phyloP scores from a whole-genome alignment of 768 basidiomycete genomes.

The Jaapia argillacea region DNA sequence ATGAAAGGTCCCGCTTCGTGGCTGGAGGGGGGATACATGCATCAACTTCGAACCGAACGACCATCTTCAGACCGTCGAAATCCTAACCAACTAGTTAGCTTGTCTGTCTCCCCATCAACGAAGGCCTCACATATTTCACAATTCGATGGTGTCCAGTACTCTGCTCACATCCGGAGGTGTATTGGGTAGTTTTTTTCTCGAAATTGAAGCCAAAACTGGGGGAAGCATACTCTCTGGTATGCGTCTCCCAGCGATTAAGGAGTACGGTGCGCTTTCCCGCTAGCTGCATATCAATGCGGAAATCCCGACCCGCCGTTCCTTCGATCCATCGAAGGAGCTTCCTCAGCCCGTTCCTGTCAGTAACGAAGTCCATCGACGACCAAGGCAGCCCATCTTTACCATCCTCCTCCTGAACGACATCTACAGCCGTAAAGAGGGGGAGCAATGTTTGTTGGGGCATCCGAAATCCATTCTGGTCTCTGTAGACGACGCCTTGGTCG shows the following conservation, averaged over 20 bases:
- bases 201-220: constrained; percentile 47
- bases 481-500: constrained; percentile 38
- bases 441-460: constrained; percentile 29
- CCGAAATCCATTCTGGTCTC: constrained; percentile 50
- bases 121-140: constrained; percentile 43
- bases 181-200: constrained; percentile 42
- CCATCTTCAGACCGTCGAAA: constrained; percentile 12
- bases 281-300: constrained; percentile 63
- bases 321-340: constrained; percentile 53
- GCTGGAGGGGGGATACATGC: constrained; percentile 10
- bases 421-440: constrained; percentile 53
- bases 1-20: not conserved
- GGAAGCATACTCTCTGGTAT: constrained; percentile 11
- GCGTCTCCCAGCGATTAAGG: constrained; percentile 49
- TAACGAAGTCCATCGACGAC: constrained; percentile 33
- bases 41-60: constrained; percentile 19
- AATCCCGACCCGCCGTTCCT: constrained; percentile 24
- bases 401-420: constrained; percentile 21
- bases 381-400: constrained; percentile 21
- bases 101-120: not conserved
- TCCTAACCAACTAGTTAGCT: constrained; percentile 6
- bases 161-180: constrained; percentile 36
- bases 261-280: constrained; percentile 48
- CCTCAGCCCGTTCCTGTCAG: constrained; percentile 57
- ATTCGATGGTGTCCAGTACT: constrained; percentile 53